phyloP scores from a whole-genome alignment of 1,284 basidiomycete species.

The Flammula alnicola region DNA sequence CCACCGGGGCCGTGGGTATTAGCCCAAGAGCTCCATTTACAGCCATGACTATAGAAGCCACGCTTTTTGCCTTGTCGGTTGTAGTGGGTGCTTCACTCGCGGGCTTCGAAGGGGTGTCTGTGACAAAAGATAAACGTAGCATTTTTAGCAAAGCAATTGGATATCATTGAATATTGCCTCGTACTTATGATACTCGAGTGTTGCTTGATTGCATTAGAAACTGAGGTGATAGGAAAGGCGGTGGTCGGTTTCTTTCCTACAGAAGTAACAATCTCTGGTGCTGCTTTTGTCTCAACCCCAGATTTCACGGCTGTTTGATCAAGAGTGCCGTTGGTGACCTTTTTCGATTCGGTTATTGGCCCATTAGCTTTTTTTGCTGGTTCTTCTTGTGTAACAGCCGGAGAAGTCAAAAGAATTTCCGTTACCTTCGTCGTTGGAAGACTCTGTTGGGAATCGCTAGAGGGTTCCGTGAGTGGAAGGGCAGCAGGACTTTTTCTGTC shows the following conservation, averaged over 20 bases:
- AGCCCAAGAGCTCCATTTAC: constrained; percentile 2
- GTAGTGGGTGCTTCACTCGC: not conserved
- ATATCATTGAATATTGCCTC: constrained; percentile 9
- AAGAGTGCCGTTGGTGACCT: constrained; percentile 4
- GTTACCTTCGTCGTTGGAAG: not conserved
- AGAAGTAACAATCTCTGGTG: constrained; percentile 13
- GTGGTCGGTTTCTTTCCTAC: constrained; percentile 14
- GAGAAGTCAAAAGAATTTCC: not conserved
- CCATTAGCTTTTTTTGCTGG: not conserved
- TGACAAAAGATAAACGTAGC: constrained; percentile 9
- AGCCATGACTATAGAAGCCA: too few species aligned
- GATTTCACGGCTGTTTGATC: not conserved
- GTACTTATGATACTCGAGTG: constrained; percentile 14
- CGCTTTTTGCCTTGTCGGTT: not conserved
- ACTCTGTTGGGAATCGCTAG: not conserved
- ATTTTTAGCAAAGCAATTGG: constrained; percentile 8
- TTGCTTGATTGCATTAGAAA: constrained; percentile 7
- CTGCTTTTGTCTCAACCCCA: constrained; percentile 12
- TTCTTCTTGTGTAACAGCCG: not conserved
- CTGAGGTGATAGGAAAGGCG: constrained; percentile 9
- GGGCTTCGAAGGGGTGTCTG: constrained; percentile 6
- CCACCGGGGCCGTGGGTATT: not conserved
- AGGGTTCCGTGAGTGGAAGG: not conserved
- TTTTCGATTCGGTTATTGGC: constrained; percentile 7
- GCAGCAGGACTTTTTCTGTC: constrained; percentile 25